Base-by-base conservation (phyloP, 1,284 basidiomycete genomes). In the Ustilago crameri region DNA sequence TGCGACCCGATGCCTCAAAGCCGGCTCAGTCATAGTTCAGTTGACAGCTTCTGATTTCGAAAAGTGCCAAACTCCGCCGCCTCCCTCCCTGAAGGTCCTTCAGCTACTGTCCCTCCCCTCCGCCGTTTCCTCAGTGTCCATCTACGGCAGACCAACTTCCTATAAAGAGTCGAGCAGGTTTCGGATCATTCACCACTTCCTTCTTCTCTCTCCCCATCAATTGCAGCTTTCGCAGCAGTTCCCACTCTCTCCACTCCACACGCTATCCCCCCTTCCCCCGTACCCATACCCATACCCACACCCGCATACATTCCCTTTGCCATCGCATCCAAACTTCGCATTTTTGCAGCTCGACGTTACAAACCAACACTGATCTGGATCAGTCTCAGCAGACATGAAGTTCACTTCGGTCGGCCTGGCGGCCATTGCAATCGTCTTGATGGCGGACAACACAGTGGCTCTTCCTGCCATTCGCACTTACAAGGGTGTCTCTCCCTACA, bases 401-500 rank as follows among this genome's bases (percentile, higher is more conserved):
- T 54, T 72, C 63, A 72, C 69, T 27, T 66, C 69, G 20, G 59
- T 72, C 32, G 59, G 63, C 41, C 50, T 72, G 42, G 69, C 59
- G 26, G 63, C 69, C 51, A 66, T 72, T 32, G 63, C 69, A 10
- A 51, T 72, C 26, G 63, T 63, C 59, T 56, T 72, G 49, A 66
- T 65, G 63, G 62, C 56, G 3, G 63, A 66, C 51, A 66, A 60
- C 48, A 35, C 54, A 37, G 63, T 66, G 30, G 73, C 73, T 18
- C 41, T 75, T 4, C 73, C 73, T 27, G 62, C 65, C 43, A 55
- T 75, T 27, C 53, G 56, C 38, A 55, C 27, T 27, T 73, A 72
- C 53, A 67, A 67, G 38, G 73, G 73, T 34, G 61, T 68, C 23
- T 71, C 67, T 27, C 63, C 60, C 1, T 75, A 75, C 53, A 53